phyloP scores from a whole-genome alignment of 2,329 filamentous ascomycete genomes.

The Alternaria sp. region DNA sequence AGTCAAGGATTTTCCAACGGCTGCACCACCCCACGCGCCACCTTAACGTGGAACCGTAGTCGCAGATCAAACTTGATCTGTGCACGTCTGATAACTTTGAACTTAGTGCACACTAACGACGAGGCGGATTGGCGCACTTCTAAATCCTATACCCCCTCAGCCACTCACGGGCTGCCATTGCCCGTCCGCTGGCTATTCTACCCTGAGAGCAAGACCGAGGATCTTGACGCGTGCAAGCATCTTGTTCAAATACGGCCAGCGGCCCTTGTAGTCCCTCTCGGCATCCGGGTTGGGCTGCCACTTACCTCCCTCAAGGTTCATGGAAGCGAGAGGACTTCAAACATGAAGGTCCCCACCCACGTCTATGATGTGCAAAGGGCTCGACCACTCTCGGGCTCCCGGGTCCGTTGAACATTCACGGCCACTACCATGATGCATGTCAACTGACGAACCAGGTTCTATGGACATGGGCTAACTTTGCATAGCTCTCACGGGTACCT shows the following conservation, averaged over 20 bases:
- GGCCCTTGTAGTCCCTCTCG: slow-evolving; percentile 24
- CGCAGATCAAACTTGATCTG: slow-evolving; percentile 40
- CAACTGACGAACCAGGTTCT: slow-evolving; percentile 18
- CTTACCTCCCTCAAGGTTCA: slow-evolving; percentile 18
- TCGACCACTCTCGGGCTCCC: slow-evolving; percentile 27
- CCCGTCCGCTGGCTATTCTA: slow-evolving; percentile 15
- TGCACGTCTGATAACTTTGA: slow-evolving; percentile 29
- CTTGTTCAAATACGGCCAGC: slow-evolving; percentile 23
- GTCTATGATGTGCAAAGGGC: slow-evolving; percentile 23
- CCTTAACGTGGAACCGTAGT: slow-evolving; percentile 39
- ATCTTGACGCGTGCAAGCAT: slow-evolving; percentile 35
- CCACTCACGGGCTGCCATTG: slow-evolving; percentile 13
- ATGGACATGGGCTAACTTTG: slow-evolving; percentile 21
- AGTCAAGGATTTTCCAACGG: slow-evolving; percentile 29
- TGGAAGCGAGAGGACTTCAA: slow-evolving; percentile 28
- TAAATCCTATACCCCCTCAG: slow-evolving; percentile 6
- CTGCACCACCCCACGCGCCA: slow-evolving; percentile 35
- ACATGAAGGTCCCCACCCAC: slow-evolving; percentile 28
- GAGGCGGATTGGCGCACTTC: slow-evolving; percentile 30
- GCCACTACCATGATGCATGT: slow-evolving; percentile 27
- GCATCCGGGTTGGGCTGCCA: slow-evolving; percentile 23
- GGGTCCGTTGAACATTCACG: slow-evolving; percentile 26
- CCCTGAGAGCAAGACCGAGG: slow-evolving; percentile 14
- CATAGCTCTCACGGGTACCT: slow-evolving; percentile 32
- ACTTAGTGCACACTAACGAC: slow-evolving; percentile 24